phyloP scores from a whole-genome alignment of 2,329 filamentous ascomycete genomes.

The Coniella vitis region DNA sequence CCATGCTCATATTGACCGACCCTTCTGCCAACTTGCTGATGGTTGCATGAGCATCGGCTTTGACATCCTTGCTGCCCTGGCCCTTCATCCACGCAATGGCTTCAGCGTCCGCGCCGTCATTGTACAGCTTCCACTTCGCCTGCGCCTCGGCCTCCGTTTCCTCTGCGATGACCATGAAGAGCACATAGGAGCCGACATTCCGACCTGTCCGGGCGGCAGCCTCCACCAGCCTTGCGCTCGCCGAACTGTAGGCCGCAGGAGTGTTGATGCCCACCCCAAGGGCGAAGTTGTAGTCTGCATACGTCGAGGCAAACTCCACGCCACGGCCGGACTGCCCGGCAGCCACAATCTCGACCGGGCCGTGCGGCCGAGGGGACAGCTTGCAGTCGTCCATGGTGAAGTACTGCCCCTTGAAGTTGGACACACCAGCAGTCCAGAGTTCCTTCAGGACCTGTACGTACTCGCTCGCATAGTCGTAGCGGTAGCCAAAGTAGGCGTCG shows the following conservation, averaged over 20 bases:
- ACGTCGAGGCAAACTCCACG: neutral
- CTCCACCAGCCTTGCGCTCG: constrained; percentile 1
- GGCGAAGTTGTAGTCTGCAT: constrained; percentile 5
- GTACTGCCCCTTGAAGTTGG: neutral
- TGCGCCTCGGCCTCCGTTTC: neutral
- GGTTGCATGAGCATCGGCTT: neutral
- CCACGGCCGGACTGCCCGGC: neutral
- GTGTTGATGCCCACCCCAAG: constrained; percentile 1
- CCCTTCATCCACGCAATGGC: neutral
- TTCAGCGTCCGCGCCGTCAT: neutral
- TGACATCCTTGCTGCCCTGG: neutral
- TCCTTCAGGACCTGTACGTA: constrained; percentile 1
- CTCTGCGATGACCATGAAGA: constrained; percentile 2
- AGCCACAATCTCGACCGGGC: neutral
- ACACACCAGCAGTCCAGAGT: neutral
- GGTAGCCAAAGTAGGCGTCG: neutral
- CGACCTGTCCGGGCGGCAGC: neutral
- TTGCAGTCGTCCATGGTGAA: constrained; percentile 3
- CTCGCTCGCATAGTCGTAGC: neutral
- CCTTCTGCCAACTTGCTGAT: neutral
- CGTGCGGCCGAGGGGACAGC: neutral
- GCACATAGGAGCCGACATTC: neutral
- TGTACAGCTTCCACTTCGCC: constrained; percentile 1
- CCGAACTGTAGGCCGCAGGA: neutral
- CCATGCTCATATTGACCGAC: constrained; percentile 1